These are phyloP conservation scores for Neonectria neomacrospora DNA, from an alignment of 2,329 filamentous ascomycete species.

Conservation along the genomic window DNA sequence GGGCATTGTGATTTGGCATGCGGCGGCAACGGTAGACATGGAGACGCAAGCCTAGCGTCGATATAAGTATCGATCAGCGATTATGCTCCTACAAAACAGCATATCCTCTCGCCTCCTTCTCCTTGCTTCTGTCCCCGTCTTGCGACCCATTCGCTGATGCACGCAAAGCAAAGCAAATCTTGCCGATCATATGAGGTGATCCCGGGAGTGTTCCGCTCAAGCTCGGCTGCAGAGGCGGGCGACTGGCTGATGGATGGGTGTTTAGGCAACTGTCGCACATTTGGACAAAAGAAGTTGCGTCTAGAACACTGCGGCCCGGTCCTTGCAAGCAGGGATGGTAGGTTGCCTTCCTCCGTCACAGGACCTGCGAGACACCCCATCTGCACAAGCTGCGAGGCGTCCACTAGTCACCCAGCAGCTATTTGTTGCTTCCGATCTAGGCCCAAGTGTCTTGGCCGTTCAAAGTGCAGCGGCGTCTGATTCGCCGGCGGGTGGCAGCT, in stretches of 20 bases:
- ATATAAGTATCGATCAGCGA: conserved; percentile 13
- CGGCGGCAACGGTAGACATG: conserved; percentile 12
- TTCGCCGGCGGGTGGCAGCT: background rate
- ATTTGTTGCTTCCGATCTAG: background rate
- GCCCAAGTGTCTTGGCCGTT: background rate
- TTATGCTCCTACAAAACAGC: conserved; percentile 13
- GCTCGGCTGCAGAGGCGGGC: background rate
- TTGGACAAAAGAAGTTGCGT: background rate
- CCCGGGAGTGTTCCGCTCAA: background rate
- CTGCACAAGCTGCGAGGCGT: too few relatives aligned
- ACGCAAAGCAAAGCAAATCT: background rate
- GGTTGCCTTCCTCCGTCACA: too few relatives aligned
- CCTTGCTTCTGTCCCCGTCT: background rate
- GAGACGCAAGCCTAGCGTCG: conserved; percentile 16
- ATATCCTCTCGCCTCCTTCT: background rate
- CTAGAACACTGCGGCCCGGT: background rate
- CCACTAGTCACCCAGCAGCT: background rate
- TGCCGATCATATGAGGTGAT: background rate
- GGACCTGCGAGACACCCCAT: too few relatives aligned
- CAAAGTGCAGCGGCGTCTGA: background rate
- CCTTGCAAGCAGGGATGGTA: background rate
- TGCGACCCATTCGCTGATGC: background rate
- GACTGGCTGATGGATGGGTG: background rate
- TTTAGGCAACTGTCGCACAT: background rate
- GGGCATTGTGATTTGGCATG: conserved; percentile 13